A percentile compares a stretch with the other conserved stretches of the same genome.
Evolutionary conservation across 176 grass and related monocot species (phyloP).

Genomic region (Panicum miliaceum): DNA sequence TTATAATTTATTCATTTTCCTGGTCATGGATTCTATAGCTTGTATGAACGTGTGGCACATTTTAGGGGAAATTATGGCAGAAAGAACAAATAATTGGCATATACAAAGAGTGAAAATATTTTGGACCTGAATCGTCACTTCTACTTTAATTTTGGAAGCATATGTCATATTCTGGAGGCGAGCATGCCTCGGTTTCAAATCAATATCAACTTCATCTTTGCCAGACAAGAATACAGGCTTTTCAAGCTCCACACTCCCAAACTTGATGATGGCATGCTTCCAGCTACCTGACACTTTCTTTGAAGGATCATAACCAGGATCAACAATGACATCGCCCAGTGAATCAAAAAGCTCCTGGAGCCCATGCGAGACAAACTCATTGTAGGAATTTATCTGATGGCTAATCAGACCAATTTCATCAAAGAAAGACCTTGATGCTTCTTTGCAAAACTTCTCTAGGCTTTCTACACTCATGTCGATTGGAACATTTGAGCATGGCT

Average conservation of each 20-base stretch:
- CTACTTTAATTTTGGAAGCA: conserved; percentile 64
- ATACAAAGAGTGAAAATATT: conserved; percentile 14
- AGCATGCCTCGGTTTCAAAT: conserved; percentile 73
- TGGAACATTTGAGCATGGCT: conserved; percentile 39
- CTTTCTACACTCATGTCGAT: conserved; percentile 58
- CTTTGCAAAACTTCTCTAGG: conserved; percentile 82
- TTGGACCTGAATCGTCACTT: conserved; percentile 73
- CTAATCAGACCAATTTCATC: conserved; percentile 77
- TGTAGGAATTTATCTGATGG: conserved; percentile 90
- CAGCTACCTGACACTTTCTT: conserved; percentile 74
- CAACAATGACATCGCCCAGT: conserved; percentile 70
- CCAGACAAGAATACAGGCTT: conserved; percentile 69
- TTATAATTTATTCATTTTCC: neutral
- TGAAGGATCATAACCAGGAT: conserved; percentile 86
- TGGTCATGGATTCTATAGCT: neutral
- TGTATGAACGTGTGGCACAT: neutral
- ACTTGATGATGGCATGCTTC: conserved; percentile 76
- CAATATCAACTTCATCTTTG: conserved; percentile 51
- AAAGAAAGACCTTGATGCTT: conserved; percentile 77
- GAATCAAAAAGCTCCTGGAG: conserved; percentile 88
- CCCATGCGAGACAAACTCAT: conserved; percentile 75
- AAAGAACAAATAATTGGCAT: conserved; percentile 5
- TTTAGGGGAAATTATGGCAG: conserved; percentile 20
- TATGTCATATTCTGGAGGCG: conserved; percentile 96
- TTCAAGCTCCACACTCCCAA: conserved; percentile 68